These are phyloP conservation scores for Elaphomyces granulatus DNA, from an alignment of 495 filamentous ascomycete species.

Conservation along the genomic window DNA sequence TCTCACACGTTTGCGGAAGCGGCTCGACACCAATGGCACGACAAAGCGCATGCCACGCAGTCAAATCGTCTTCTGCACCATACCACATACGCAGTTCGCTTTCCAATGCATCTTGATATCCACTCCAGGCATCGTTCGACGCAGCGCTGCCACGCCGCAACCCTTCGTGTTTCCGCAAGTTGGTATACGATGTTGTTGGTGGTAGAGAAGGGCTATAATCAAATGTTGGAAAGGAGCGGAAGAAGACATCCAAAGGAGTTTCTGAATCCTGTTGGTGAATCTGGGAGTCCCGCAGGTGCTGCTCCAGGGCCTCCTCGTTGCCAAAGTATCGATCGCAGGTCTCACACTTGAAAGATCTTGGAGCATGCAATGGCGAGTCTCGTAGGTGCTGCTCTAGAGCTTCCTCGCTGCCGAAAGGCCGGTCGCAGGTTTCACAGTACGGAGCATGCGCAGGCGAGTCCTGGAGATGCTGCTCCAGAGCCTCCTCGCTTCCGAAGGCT, in stretches of 20 bases:
- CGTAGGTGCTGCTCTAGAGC: no score
- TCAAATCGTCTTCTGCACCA: slow-evolving; percentile 12
- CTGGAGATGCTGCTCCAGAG: slow-evolving; percentile 9
- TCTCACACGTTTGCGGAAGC: slow-evolving; percentile 9
- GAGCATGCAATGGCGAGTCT: no score
- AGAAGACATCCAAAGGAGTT: slow-evolving; percentile 10
- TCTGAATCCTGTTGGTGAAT: slow-evolving; percentile 1
- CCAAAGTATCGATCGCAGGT: no score
- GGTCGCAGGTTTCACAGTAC: no score
- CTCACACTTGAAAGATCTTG: no score
- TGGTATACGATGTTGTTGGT: slow-evolving; percentile 14
- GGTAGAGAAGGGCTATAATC: slow-evolving; percentile 15
- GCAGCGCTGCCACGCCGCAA: slow-evolving; percentile 5
- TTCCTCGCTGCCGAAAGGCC: no score
- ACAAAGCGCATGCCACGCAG: slow-evolving; percentile 16
- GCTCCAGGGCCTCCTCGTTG: no score
- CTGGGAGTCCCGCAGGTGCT: slow-evolving; percentile 8
- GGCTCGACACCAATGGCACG: slow-evolving; percentile 12
- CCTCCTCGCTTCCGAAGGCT: slow-evolving; percentile 6
- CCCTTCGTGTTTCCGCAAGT: slow-evolving; percentile 9
- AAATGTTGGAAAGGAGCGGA: slow-evolving; percentile 12
- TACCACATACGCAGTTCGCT: slow-evolving; percentile 14
- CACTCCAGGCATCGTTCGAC: slow-evolving; percentile 5
- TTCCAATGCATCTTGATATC: slow-evolving; percentile 11
- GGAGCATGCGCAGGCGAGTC: slow-evolving; percentile 5